Evolutionary conservation across 2,329 filamentous ascomycete species (phyloP).

Genomic region (Chaetomium sp.): DNA sequence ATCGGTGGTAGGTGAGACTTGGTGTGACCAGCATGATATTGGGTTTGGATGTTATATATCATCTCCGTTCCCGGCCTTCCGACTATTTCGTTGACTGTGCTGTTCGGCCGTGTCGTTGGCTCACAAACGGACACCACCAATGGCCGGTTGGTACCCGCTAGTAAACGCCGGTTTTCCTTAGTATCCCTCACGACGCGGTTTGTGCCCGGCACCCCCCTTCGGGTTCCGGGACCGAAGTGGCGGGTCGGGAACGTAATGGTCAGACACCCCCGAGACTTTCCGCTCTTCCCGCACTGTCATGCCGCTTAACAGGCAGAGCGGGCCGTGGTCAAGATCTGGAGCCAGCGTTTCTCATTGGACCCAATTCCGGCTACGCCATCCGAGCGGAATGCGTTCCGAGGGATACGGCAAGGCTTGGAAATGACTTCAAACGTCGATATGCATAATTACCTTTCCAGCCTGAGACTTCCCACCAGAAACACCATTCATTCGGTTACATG

Average conservation of each 20-base stretch:
- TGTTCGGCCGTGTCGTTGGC: neutral
- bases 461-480: no score
- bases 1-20: neutral
- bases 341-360: neutral
- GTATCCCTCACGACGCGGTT: neutral
- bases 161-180: neutral
- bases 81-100: no score
- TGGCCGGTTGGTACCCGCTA: neutral
- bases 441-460: no score
- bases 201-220: neutral
- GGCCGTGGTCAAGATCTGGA: no score
- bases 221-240: slow-evolving; percentile 17
- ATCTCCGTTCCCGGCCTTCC: neutral
- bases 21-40: no score
- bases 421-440: neutral
- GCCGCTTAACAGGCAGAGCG: no score
- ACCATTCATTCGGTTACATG: no score
- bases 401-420: no score
- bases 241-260: slow-evolving; percentile 14
- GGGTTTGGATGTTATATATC: neutral
- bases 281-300: neutral
- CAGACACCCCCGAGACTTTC: neutral
- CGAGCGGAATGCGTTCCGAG: neutral
- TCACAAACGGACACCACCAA: neutral
- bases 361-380: neutral